Evolutionary conservation across 306 rosid genomes (phyloP), one percentile per base, ranked within the genome.

Genomic region (Morella rubra): DNA sequence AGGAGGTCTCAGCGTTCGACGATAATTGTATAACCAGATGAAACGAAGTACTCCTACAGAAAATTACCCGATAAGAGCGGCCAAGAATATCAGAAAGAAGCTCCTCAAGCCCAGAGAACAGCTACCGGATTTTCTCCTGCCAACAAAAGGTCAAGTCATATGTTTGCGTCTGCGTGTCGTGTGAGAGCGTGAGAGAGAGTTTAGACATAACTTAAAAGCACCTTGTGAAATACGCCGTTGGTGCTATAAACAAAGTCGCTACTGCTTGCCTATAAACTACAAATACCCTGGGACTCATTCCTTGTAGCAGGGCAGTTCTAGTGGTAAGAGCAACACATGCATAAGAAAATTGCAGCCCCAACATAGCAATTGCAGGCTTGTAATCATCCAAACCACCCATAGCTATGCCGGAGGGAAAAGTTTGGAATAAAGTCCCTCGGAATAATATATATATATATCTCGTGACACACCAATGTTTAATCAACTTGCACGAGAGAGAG

Each of bases 211-310:
- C 12, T 0, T 8, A 4, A 12, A 24, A 3, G 62, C 77, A 88
- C 90, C 91, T 62, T 5, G 86, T 83, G 76, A 83, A 69, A 74
- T 77, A 86, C 77, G 88, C 79, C 2, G 81, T 5, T 8, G 93
- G 93, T 8, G 82, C 77, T 61, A 90, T 80, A 7, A 77, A 66
- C 68, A 74, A 14, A 19, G 96, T 88, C 27, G 92, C 92, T 45
- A 86, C 68, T 71, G 79, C 85, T 20, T 85, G 84, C 27, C 90
- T 81, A 13, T 88, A 90, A 2, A 88, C 76, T 1, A 90, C 81
- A 73, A 83, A 86, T 0, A 88, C 92, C 32, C 76, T 55, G 3
- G 92, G 89, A n/a, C 77, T 90, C 91, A 88, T 83, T 46, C 96
- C 96, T 5, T 80, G 58, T 52, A 88, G 32, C 3, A 90, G 59